Evolutionary conservation across 139 green algal species (phyloP), one percentile per base, ranked within the genome.

Genomic region (Trebouxia sp.): DNA sequence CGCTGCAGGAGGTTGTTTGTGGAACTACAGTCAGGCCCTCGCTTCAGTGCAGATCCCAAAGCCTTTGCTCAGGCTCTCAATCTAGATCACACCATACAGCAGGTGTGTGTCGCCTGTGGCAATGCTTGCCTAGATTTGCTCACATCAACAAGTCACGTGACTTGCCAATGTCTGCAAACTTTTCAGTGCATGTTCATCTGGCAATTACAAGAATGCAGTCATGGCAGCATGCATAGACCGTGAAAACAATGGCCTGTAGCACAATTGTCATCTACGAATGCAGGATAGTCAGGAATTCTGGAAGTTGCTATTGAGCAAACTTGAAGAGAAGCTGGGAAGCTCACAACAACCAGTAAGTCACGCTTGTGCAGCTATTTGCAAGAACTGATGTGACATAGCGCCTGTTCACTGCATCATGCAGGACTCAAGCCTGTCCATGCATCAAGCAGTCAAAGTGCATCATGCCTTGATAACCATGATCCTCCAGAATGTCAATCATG

Each of bases 201-300:
- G n/a, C n/a, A n/a, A n/a, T n/a, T n/a, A n/a, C n/a, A n/a, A n/a
- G n/a, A n/a, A n/a, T n/a, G n/a, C n/a, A n/a, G n/a, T n/a, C n/a
- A n/a, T n/a, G n/a, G n/a, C n/a, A n/a, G n/a, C n/a, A n/a, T n/a
- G n/a, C n/a, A n/a, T n/a, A n/a, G n/a, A n/a, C n/a, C n/a, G n/a
- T n/a, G n/a, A n/a, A n/a, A n/a, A n/a, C n/a, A n/a, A n/a, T n/a
- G n/a, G n/a, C n/a, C n/a, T n/a, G n/a, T n/a, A n/a, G n/a, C n/a
- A n/a, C n/a, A 35, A 2, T 5, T 39, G 20, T 35, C 26, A 35
- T 45, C 11, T 67, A 14, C n/a, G 6, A 22, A 17, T 83, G 79
- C 91, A 97, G 89, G 95, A 98, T 82, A 91, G 95, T 0, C 90
- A 96, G 42, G 95, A 98, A 84, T 98, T 98, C 67, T 88, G 96